phyloP scores from a whole-genome alignment of 2,329 filamentous ascomycete genomes.

The Exophiala xenobiotica region DNA sequence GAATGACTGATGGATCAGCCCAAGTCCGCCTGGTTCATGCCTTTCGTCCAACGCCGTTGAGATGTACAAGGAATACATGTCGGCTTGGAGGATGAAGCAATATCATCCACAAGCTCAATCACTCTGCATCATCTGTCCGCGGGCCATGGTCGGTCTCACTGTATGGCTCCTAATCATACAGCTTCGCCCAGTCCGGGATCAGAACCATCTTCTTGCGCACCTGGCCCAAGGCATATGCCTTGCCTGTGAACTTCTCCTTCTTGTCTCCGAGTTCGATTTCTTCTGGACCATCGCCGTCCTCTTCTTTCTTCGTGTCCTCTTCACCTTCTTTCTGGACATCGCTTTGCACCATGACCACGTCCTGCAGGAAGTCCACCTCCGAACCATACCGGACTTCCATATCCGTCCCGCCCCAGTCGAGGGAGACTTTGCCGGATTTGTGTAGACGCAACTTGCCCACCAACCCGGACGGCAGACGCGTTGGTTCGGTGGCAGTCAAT shows the following conservation, averaged over 20 bases:
- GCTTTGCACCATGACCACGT: constrained; percentile 48
- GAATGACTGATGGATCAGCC: no score
- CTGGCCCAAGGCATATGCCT: constrained; percentile 58
- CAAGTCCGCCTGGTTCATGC: no score
- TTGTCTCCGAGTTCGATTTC: constrained; percentile 31
- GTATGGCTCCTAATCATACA: constrained; percentile 38
- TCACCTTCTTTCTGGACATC: constrained; percentile 6
- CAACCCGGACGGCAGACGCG: constrained; percentile 50
- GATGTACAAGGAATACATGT: no score
- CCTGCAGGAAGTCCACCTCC: constrained; percentile 59
- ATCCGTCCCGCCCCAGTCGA: constrained; percentile 63
- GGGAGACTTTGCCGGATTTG: constrained; percentile 59
- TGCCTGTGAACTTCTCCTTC: constrained; percentile 37
- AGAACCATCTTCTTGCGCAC: constrained; percentile 66
- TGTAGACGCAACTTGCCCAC: constrained; percentile 64
- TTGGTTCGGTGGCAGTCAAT: constrained; percentile 42
- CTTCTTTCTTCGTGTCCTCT: not conserved
- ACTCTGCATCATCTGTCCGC: not conserved
- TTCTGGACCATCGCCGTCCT: constrained; percentile 7
- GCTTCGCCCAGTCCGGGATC: constrained; percentile 59
- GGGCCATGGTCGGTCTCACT: not conserved
- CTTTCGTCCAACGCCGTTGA: no score
- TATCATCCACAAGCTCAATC: no score
- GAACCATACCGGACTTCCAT: constrained; percentile 59
- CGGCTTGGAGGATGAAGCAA: no score